Conservation (phyloP, 352 stramenopile genomes). For the Phytopythium litorale region DNA sequence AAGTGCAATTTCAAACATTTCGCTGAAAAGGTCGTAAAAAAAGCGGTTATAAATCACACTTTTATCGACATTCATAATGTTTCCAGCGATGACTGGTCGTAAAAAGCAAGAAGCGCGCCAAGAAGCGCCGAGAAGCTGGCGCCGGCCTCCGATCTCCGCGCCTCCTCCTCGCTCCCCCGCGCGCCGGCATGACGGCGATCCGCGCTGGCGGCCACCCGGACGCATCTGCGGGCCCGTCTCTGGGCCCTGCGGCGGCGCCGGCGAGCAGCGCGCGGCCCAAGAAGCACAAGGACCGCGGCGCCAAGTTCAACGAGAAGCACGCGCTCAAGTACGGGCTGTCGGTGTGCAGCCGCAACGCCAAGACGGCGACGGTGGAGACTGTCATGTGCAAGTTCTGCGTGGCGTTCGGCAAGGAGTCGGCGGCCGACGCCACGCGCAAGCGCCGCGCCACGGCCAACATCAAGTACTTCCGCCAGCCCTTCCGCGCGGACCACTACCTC, state of each 20-base stretch:
- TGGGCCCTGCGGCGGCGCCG: neutral
- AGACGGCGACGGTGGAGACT: slow-evolving; percentile 43
- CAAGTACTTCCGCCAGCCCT: slow-evolving; percentile 69
- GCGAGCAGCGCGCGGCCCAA: slow-evolving; percentile 22
- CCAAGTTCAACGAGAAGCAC: slow-evolving; percentile 69
- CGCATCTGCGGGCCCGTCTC: neutral
- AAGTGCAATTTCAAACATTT: too few relatives aligned
- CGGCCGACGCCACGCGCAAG: slow-evolving; percentile 46
- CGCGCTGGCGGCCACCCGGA: slow-evolving; percentile 8
- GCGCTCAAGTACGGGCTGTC: slow-evolving; percentile 64
- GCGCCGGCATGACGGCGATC: slow-evolving; percentile 15
- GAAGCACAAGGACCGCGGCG: slow-evolving; percentile 57
- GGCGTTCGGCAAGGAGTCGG: slow-evolving; percentile 60
- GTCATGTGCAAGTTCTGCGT: slow-evolving; percentile 81
- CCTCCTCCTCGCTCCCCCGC: neutral
- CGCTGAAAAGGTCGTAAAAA: too few relatives aligned
- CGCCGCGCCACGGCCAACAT: slow-evolving; percentile 61
- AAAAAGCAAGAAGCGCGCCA: too few relatives aligned
- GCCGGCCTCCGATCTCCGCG: neutral
- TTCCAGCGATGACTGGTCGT: too few relatives aligned
- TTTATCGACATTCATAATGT: too few relatives aligned
- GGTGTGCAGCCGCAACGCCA: slow-evolving; percentile 55
- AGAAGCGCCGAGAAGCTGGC: neutral
- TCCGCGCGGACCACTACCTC: slow-evolving; percentile 65
- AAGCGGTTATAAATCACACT: too few relatives aligned